These are phyloP conservation scores for Thelonectria blattea DNA, from an alignment of 2,329 filamentous ascomycete genomes.

Conservation along the genomic window DNA sequence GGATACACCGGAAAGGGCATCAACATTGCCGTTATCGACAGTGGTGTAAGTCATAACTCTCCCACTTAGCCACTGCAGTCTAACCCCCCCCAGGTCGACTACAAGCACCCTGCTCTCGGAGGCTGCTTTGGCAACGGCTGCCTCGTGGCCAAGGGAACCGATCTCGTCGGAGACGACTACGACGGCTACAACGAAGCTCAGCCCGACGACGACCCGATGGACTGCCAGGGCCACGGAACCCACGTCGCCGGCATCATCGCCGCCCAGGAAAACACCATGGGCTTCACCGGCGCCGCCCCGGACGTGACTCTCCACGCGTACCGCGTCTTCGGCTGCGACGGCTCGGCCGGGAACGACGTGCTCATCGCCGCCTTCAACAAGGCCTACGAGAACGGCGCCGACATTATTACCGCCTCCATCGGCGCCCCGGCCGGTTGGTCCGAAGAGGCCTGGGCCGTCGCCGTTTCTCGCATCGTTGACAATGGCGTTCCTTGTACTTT, in stretches of 20 bases:
- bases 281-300: constrained; percentile 64
- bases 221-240: constrained; percentile 65
- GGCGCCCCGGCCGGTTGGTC: constrained; percentile 59
- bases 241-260: constrained; percentile 69
- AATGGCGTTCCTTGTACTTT: constrained; percentile 59
- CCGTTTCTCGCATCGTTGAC: constrained; percentile 58
- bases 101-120: constrained; percentile 67
- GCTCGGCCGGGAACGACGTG: constrained; percentile 58
- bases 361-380: constrained; percentile 64
- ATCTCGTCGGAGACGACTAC: constrained; percentile 64
- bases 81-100: constrained; percentile 56
- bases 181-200: constrained; percentile 46
- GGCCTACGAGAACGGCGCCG: constrained; percentile 64
- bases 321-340: constrained; percentile 62
- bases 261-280: constrained; percentile 58
- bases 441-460: constrained; percentile 57
- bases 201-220: constrained; percentile 59
- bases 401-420: constrained; percentile 63
- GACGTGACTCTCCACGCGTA: constrained; percentile 63
- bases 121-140: constrained; percentile 67
- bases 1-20: constrained; percentile 58
- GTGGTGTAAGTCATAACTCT: constrained; percentile 51
- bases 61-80: no score
- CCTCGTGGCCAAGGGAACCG: constrained; percentile 62
- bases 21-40: constrained; percentile 61